phyloP scores from a whole-genome alignment of 2,329 filamentous ascomycete genomes.

The Stromatinia cepivora region DNA sequence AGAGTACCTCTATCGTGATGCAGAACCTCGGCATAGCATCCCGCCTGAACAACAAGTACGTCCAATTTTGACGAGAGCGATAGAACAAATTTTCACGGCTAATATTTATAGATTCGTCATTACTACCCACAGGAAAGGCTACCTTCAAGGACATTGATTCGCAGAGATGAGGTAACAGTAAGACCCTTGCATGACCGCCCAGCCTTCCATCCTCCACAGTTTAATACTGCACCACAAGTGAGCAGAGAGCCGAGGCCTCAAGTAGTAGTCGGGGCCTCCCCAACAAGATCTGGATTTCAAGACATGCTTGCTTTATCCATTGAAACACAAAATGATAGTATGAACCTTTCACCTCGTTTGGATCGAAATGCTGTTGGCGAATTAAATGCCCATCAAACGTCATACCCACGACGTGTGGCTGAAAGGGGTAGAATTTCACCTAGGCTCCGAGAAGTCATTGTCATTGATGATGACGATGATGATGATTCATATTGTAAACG shows the following conservation, averaged over 20 bases:
- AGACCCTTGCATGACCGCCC: constrained; percentile 33
- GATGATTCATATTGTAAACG: constrained; percentile 38
- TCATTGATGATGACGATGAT: constrained; percentile 40
- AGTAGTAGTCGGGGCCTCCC: constrained; percentile 38
- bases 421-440: constrained; percentile 32
- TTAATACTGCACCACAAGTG: constrained; percentile 26
- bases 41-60: constrained; percentile 21
- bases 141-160: constrained; percentile 22
- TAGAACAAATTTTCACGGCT: constrained; percentile 2
- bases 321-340: constrained; percentile 36
- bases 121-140: constrained; percentile 29
- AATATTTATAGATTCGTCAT: constrained; percentile 22
- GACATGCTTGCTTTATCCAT: constrained; percentile 41
- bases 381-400: constrained; percentile 27
- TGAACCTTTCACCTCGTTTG: constrained; percentile 28
- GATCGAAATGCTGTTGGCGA: constrained; percentile 30
- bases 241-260: constrained; percentile 33
- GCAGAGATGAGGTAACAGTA: constrained; percentile 36
- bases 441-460: constrained; percentile 35
- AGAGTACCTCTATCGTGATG: constrained; percentile 3
- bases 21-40: constrained; percentile 10
- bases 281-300: constrained; percentile 35
- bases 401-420: constrained; percentile 30
- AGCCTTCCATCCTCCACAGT: constrained; percentile 29
- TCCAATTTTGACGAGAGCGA: neutral